phyloP scores from a whole-genome alignment of 805 yeast species.

The Isabelozyma pseudorhagii region DNA sequence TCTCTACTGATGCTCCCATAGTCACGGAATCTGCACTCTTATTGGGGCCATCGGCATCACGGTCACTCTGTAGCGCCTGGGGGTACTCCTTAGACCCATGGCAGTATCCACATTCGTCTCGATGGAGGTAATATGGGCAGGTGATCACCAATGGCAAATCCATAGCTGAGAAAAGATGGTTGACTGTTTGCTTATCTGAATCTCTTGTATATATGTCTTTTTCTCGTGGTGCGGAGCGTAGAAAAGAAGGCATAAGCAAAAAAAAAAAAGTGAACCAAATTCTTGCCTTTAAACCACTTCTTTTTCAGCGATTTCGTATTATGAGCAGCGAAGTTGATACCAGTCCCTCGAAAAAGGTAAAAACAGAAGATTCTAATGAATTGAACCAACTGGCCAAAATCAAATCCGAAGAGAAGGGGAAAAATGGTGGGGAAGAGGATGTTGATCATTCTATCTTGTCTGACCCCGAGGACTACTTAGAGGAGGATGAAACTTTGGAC shows the following conservation, averaged over 20 bases:
- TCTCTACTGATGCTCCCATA: constrained; percentile 39
- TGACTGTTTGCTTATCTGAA: background rate
- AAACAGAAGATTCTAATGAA: background rate
- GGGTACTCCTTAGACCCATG: constrained; percentile 41
- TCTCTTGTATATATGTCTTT: no score
- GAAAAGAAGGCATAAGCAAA: no score
- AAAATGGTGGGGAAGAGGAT: constrained; percentile 4
- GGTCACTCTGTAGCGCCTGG: constrained; percentile 11
- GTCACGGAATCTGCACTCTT: constrained; percentile 13
- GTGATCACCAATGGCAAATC: background rate
- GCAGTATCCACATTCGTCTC: constrained; percentile 72
- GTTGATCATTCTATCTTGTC: constrained; percentile 34
- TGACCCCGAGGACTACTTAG: constrained; percentile 45
- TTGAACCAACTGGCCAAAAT: background rate
- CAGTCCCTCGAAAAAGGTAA: background rate
- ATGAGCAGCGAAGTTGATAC: background rate
- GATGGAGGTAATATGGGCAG: constrained; percentile 42
- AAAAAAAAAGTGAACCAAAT: no score
- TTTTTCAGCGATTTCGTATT: background rate
- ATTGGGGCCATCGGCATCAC: background rate
- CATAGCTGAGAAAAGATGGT: background rate
- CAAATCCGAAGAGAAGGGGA: constrained; percentile 13
- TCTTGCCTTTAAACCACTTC: background rate
- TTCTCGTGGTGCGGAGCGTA: no score
- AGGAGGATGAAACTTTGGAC: constrained; percentile 69